A percentile compares a stretch with the other conserved stretches of the same genome.
Conservation (phyloP, 2,329 filamentous ascomycete species). For the Aspergillus ibericus region DNA sequence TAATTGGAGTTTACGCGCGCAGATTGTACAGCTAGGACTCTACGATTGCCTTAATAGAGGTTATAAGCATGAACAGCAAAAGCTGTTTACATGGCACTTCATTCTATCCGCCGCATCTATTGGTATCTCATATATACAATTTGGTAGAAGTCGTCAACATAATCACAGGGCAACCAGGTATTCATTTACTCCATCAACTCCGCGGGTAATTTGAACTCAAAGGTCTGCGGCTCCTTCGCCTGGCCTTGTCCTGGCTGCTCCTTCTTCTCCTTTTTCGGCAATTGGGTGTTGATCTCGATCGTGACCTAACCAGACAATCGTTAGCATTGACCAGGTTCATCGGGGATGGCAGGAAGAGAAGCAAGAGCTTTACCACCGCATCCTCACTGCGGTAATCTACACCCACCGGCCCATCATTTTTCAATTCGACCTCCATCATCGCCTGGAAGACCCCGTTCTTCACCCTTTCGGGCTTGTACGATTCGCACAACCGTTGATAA, state of each 20-base stretch:
- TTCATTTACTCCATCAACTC: conserved; percentile 25
- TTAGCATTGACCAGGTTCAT: conserved; percentile 10
- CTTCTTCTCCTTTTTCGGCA: conserved; percentile 40
- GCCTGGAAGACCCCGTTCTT: conserved; percentile 97
- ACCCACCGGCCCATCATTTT: conserved; percentile 80
- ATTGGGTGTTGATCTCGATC: conserved; percentile 49
- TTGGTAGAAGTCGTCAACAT: background rate
- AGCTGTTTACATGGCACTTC: background rate
- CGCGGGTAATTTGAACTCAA: conserved; percentile 28
- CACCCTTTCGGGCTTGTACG: conserved; percentile 72
- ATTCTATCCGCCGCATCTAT: background rate
- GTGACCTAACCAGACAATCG: conserved; percentile 35
- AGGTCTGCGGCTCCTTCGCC: conserved; percentile 13
- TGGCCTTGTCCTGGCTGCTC: conserved; percentile 15
- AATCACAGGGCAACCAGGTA: background rate
- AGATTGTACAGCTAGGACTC: too few relatives aligned
- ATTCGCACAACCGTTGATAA: conserved; percentile 69
- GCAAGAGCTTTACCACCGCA: conserved; percentile 53
- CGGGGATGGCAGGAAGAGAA: conserved; percentile 24
- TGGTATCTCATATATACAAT: background rate
- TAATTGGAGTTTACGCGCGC: too few relatives aligned
- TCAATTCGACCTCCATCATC: conserved; percentile 95
- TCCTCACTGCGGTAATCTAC: conserved; percentile 58
- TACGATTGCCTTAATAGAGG: too few relatives aligned
- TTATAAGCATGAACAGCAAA: too few relatives aligned